These are phyloP conservation scores for Cunninghamia lanceolata DNA, from an alignment of 75 land plant genomes.

Conservation along the genomic window DNA sequence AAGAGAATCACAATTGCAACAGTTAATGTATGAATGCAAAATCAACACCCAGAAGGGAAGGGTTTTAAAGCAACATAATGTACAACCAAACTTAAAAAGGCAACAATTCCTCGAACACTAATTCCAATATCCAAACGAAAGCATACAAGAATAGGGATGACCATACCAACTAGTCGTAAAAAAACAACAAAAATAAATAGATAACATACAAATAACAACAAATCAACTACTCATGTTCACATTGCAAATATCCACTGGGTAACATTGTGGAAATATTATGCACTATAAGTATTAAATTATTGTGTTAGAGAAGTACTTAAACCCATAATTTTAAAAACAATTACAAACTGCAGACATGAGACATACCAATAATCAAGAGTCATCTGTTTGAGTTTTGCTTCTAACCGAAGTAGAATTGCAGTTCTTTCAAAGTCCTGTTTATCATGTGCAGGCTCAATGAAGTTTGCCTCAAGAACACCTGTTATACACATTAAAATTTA, in stretches of 20 bases:
- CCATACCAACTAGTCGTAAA: not conserved
- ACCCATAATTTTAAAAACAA: not conserved
- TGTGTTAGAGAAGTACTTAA: not conserved
- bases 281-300: not conserved
- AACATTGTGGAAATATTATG: not conserved
- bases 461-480: constrained; percentile 93
- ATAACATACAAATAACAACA: not conserved
- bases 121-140: not conserved
- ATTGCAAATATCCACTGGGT: not conserved
- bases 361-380: constrained; percentile 76
- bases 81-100: not conserved
- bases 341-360: not conserved
- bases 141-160: not conserved
- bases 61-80: not conserved
- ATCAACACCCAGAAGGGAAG: too few species aligned
- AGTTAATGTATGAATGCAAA: not conserved
- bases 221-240: not conserved
- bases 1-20: not conserved
- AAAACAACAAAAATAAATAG: not conserved
- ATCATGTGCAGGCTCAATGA: constrained; percentile 94
- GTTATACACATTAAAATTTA: not conserved
- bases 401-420: constrained; percentile 56
- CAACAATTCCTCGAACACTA: not conserved
- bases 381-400: constrained; percentile 67
- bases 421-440: constrained; percentile 96